Base-by-base conservation (phyloP, 331 rosid genomes). In the Arachis monticola region DNA sequence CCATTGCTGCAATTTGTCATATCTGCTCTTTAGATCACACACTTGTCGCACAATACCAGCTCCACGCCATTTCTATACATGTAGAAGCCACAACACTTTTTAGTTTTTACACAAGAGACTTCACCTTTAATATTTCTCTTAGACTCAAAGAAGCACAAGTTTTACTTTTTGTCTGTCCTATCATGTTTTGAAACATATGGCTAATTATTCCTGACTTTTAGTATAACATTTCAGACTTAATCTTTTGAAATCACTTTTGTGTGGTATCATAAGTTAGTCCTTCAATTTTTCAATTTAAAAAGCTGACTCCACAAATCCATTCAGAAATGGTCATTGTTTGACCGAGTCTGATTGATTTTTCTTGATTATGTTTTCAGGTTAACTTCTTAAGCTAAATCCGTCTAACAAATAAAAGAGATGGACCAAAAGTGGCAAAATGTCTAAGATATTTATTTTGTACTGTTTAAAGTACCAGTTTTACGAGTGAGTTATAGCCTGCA, bases 361-460 rank as follows among this genome's bases (percentile, higher is more conserved):
- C 65, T 73, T 72, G 17, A 66, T n/a, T 75, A 52, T 67, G 3
- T 59, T 59, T 87, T 65, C 80, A 94, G 99, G 88, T 94, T 48
- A 94, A 94, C 79, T 94, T 92, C 82, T 83, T 94, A 87, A 92
- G 96, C 82, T 95, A 94, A 88, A 86, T 90, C 55, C 96, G 90
- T 42, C 96, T 92, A 6, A 80, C 89, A 47, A 87, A 80, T 62
- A 90, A 78, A 78, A 93, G 92, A 82, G 97, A 94, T 75, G 99
- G 99, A 68, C 96, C 99, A 27, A 92, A 85, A 75, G 97, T 92
- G 78, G 99, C 99, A 8, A 94, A 94, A 88, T 92, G 91, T 56
- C 84, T 94, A 35, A 80, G 97, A 92, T 69, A 93, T 94, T 3
- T 94, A 94, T 72, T 94, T 94, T 84, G 95, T 88, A 27, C 87